phyloP scores from a whole-genome alignment of 352 stramenopile species.

The Elongisporangium senticosum region DNA sequence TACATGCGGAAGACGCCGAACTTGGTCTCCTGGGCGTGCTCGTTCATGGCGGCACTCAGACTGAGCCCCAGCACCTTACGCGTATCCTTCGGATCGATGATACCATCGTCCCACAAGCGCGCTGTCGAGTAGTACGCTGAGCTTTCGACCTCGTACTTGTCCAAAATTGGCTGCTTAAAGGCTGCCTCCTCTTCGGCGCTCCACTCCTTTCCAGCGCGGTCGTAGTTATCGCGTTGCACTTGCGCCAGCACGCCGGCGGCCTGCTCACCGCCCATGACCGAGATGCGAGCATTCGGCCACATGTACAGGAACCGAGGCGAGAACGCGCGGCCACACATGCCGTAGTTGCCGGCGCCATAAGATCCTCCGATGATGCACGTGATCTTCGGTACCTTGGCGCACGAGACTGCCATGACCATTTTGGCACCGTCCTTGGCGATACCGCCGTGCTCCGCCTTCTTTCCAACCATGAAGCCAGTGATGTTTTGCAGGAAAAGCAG shows the following conservation, averaged over 20 bases:
- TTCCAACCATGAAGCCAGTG: slow-evolving; percentile 97
- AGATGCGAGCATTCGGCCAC: slow-evolving; percentile 96
- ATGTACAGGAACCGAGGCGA: slow-evolving; percentile 97
- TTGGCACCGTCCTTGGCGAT: slow-evolving; percentile 97
- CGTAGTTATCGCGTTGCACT: slow-evolving; percentile 89
- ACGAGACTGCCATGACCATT: slow-evolving; percentile 94
- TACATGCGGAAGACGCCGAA: slow-evolving; percentile 98
- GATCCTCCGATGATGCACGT: slow-evolving; percentile 96
- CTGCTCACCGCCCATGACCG: slow-evolving; percentile 97
- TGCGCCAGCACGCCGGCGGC: slow-evolving; percentile 95
- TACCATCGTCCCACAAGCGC: slow-evolving; percentile 97
- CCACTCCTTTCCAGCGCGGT: slow-evolving; percentile 61
- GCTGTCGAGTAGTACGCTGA: slow-evolving; percentile 95
- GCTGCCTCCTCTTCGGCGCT: slow-evolving; percentile 77
- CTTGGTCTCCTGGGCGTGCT: slow-evolving; percentile 77
- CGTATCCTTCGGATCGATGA: slow-evolving; percentile 96
- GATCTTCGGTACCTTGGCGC: slow-evolving; percentile 95
- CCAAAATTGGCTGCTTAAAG: slow-evolving; percentile 94
- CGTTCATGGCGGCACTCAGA: slow-evolving; percentile 68
- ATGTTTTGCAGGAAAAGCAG: slow-evolving; percentile 99
- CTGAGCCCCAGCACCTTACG: slow-evolving; percentile 79
- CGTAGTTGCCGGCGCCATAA: slow-evolving; percentile 96
- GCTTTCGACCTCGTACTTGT: slow-evolving; percentile 95
- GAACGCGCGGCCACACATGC: slow-evolving; percentile 97
- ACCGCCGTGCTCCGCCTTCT: slow-evolving; percentile 95